phyloP scores from a whole-genome alignment of 345 rosid species.

The Bruguiera gymnorhiza region DNA sequence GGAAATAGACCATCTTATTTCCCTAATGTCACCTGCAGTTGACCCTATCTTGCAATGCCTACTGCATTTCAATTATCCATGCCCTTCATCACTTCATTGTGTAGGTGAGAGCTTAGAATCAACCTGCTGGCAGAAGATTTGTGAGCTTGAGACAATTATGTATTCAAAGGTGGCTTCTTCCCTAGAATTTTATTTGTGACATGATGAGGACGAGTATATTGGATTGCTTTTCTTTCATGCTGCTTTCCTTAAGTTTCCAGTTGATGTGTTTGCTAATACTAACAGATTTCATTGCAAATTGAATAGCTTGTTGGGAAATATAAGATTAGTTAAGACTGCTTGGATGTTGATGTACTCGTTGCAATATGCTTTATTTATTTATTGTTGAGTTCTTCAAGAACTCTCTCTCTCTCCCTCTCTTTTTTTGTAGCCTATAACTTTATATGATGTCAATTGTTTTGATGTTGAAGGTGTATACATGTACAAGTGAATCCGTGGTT shows the following conservation, averaged over 20 bases:
- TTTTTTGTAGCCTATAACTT: too few relatives aligned
- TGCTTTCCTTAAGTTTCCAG: background rate
- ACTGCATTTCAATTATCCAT: background rate
- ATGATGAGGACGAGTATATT: background rate
- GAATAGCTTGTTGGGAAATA: background rate
- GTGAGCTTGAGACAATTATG: constrained; percentile 67
- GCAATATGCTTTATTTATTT: too few relatives aligned
- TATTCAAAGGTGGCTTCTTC: constrained; percentile 64
- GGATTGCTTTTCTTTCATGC: background rate
- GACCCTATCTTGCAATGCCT: background rate
- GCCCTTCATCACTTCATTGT: constrained; percentile 6
- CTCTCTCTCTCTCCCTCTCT: too few relatives aligned
- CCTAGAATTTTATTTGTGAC: constrained; percentile 2
- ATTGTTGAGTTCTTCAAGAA: too few relatives aligned
- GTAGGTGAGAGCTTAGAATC: constrained; percentile 41
- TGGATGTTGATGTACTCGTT: too few relatives aligned
- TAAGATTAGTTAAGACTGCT: too few relatives aligned
- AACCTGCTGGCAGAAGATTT: constrained; percentile 54
- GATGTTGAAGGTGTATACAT: constrained; percentile 65
- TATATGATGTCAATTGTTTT: constrained; percentile 6
- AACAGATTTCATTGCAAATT: background rate
- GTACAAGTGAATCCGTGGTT: constrained; percentile 53
- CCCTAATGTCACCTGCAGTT: constrained; percentile 6
- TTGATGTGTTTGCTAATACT: background rate
- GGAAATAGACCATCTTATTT: background rate